phyloP scores from a whole-genome alignment of 176 grass and related monocot genomes.

The Eleusine indica region DNA sequence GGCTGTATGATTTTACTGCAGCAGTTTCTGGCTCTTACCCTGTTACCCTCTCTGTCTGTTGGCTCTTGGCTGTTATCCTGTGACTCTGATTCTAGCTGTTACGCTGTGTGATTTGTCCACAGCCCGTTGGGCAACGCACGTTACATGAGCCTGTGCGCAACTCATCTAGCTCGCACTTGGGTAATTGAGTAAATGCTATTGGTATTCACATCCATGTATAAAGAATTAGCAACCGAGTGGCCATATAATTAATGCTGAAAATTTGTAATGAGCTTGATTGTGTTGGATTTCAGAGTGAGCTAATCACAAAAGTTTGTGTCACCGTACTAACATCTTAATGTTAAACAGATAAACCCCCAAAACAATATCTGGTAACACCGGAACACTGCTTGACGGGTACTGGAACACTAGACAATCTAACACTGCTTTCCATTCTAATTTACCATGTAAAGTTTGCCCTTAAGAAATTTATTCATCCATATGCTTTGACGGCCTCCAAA shows the following conservation, averaged over 20 bases:
- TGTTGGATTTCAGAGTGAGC: too few relatives aligned
- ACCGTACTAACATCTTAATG: too few relatives aligned
- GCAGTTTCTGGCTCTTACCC: not conserved
- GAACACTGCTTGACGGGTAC: not conserved
- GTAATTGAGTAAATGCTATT: not conserved
- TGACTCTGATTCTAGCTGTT: too few relatives aligned
- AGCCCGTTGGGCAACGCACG: not conserved
- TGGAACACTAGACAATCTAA: too few relatives aligned
- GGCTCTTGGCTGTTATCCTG: too few relatives aligned
- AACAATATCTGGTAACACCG: not conserved
- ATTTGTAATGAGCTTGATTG: not conserved
- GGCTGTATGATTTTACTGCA: not conserved
- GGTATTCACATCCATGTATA: not conserved
- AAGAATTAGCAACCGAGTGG: not conserved
- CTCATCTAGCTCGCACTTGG: not conserved
- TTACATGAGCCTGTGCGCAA: not conserved
- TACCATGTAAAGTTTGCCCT: too few relatives aligned
- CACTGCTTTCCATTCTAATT: too few relatives aligned
- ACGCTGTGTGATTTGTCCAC: not conserved
- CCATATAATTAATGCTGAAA: not conserved
- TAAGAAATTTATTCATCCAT: too few relatives aligned
- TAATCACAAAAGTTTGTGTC: too few relatives aligned
- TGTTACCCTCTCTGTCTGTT: not conserved
- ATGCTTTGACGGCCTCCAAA: not conserved
- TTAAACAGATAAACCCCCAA: not conserved